phyloP scores from a whole-genome alignment of 345 rosid genomes.

The Melaleuca quinquenervia region DNA sequence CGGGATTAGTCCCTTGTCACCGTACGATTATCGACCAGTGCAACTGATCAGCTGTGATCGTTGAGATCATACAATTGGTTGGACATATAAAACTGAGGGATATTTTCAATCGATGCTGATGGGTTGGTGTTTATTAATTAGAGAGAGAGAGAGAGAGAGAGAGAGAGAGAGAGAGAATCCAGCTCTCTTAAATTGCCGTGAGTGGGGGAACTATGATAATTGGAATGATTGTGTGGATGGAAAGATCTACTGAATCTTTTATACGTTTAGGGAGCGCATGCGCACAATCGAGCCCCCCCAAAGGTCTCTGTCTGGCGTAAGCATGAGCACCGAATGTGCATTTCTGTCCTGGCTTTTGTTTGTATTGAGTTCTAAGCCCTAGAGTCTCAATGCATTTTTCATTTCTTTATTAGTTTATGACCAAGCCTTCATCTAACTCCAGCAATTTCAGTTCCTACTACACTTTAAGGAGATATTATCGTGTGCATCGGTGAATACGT shows the following conservation, averaged over 20 bases:
- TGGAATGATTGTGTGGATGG: constrained; percentile 1
- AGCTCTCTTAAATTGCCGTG: background rate
- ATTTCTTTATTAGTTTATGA: background rate
- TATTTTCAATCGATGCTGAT: background rate
- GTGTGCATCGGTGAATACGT: background rate
- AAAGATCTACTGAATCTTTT: background rate
- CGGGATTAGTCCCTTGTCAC: background rate
- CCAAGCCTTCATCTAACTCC: background rate
- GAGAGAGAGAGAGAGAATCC: background rate
- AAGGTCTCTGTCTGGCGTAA: background rate
- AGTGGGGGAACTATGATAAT: background rate
- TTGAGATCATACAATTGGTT: background rate
- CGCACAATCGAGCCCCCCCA: background rate
- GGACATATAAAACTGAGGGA: background rate
- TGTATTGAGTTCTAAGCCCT: background rate
- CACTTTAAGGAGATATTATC: background rate
- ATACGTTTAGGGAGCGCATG: background rate
- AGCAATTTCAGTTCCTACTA: background rate
- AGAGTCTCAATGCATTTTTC: background rate
- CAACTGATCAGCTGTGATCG: background rate
- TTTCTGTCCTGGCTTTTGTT: background rate
- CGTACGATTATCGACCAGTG: background rate
- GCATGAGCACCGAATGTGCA: constrained; percentile 1
- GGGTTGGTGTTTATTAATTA: background rate
- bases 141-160: background rate